Evolutionary conservation across 163 green algal species (phyloP).

Genomic region (Picocystis sp.): DNA sequence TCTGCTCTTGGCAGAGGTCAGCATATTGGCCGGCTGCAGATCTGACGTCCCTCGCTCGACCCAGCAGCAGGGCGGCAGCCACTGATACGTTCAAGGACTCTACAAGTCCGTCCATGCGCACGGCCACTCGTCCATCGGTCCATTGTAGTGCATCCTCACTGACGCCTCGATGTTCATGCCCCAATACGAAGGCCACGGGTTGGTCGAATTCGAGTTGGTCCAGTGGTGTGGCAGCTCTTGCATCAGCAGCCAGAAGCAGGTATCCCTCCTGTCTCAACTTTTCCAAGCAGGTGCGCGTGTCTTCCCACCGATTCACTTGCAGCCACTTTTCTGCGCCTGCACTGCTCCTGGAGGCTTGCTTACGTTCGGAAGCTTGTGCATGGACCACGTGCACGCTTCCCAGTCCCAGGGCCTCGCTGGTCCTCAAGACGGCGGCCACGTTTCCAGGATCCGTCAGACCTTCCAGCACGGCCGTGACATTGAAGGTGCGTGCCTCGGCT

Average conservation of each 20-base stretch:
- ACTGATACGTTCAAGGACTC: constrained; percentile 85
- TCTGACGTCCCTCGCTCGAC: no score
- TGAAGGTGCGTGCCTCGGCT: constrained; percentile 1
- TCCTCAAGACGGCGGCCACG: constrained; percentile 63
- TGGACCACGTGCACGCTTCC: constrained; percentile 43
- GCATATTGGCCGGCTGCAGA: no score
- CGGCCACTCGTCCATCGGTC: constrained; percentile 43
- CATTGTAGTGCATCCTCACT: constrained; percentile 30
- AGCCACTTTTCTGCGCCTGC: constrained; percentile 81
- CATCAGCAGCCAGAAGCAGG: constrained; percentile 47
- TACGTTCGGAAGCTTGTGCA: constrained; percentile 36
- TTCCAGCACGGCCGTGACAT: constrained; percentile 15
- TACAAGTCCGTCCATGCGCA: constrained; percentile 78
- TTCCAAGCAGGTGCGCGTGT: constrained; percentile 21
- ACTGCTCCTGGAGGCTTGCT: constrained; percentile 6
- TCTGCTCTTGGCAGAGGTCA: no score
- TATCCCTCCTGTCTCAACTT: constrained; percentile 40
- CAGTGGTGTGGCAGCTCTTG: constrained; percentile 7
- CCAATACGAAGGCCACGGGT: constrained; percentile 75
- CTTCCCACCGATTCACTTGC: constrained; percentile 42
- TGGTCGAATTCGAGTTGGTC: constrained; percentile 67
- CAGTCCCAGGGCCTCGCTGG: constrained; percentile 62
- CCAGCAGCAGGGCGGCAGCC: constrained; percentile 55
- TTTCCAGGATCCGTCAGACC: constrained; percentile 67
- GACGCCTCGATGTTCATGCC: constrained; percentile 70